Percentiles rank a stretch among this genome's conserved stretches.
Conservation (phyloP, 768 basidiomycete species). For the Leucocoprinus leucothites region DNA sequence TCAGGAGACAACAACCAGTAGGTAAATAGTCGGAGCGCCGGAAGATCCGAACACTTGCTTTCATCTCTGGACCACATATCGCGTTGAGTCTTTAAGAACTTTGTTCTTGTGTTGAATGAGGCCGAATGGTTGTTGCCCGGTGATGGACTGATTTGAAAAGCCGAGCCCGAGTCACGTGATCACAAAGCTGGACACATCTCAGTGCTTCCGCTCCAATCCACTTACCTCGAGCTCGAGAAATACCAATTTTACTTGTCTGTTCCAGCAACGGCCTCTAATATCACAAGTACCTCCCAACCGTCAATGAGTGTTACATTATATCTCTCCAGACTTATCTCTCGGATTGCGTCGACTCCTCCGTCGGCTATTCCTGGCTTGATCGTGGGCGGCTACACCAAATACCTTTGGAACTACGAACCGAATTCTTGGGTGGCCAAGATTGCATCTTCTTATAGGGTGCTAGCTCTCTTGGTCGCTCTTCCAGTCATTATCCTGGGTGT, state of each 20-base stretch:
- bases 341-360: constrained; percentile 25
- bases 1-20: too few relatives aligned
- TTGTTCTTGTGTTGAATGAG: too few relatives aligned
- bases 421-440: constrained; percentile 66
- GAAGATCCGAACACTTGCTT: too few relatives aligned
- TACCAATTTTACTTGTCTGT: not conserved
- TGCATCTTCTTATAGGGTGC: constrained; percentile 61
- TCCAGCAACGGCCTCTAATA: not conserved
- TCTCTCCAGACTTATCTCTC: constrained; percentile 26
- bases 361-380: constrained; percentile 40
- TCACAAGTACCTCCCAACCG: not conserved
- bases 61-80: too few relatives aligned
- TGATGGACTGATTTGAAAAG: too few relatives aligned
- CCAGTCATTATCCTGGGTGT: constrained; percentile 54
- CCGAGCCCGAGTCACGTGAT: too few relatives aligned
- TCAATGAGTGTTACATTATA: constrained; percentile 34
- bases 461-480: constrained; percentile 62
- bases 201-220: too few relatives aligned
- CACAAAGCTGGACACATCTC: too few relatives aligned
- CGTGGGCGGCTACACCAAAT: constrained; percentile 59
- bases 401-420: constrained; percentile 62
- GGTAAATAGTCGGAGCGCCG: too few relatives aligned
- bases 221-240: too few relatives aligned
- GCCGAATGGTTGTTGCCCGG: too few relatives aligned
- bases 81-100: too few relatives aligned